A percentile compares a stretch with the other conserved stretches of the same genome.
Evolutionary conservation across 1,139 yeast genomes (phyloP).

Genomic region (Geotrichum cucujoidarum): DNA sequence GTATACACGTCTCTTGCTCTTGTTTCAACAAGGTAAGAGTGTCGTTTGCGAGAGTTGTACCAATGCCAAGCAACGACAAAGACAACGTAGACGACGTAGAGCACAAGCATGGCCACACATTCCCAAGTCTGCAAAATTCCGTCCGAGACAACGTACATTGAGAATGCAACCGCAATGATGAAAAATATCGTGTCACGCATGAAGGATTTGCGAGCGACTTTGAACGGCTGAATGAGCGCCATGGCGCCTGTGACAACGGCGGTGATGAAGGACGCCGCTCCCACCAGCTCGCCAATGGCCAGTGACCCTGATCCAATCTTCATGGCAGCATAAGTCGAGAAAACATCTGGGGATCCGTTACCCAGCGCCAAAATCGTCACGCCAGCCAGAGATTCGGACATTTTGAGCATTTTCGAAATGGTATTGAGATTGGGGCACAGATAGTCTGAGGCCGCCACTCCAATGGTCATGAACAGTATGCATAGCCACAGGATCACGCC

Average conservation of each 20-base stretch:
- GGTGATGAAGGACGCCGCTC: slow-evolving; percentile 76
- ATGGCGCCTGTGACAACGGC: slow-evolving; percentile 72
- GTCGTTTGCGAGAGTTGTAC: slow-evolving; percentile 28
- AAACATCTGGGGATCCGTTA: slow-evolving; percentile 86
- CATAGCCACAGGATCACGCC: slow-evolving; percentile 35
- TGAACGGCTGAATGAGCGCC: slow-evolving; percentile 64
- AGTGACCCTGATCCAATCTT: slow-evolving; percentile 59
- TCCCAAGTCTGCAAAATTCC: slow-evolving; percentile 45
- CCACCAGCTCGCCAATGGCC: slow-evolving; percentile 83
- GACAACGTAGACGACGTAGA: slow-evolving; percentile 53
- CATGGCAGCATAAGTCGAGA: slow-evolving; percentile 80
- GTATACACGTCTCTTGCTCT: slow-evolving; percentile 31
- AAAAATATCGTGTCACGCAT: slow-evolving; percentile 55
- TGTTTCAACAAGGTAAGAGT: slow-evolving; percentile 26
- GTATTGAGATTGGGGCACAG: slow-evolving; percentile 68
- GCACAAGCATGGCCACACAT: slow-evolving; percentile 46
- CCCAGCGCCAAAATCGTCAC: slow-evolving; percentile 85
- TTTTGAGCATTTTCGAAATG: slow-evolving; percentile 52
- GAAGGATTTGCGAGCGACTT: slow-evolving; percentile 48
- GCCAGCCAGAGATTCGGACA: slow-evolving; percentile 80
- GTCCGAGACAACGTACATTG: slow-evolving; percentile 42
- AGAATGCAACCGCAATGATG: slow-evolving; percentile 42
- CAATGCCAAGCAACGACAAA: slow-evolving; percentile 45
- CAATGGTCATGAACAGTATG: slow-evolving; percentile 55
- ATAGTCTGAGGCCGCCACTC: slow-evolving; percentile 69